Conservation (phyloP, 2,329 filamentous ascomycete genomes). For the Fonsecaea nubica region DNA sequence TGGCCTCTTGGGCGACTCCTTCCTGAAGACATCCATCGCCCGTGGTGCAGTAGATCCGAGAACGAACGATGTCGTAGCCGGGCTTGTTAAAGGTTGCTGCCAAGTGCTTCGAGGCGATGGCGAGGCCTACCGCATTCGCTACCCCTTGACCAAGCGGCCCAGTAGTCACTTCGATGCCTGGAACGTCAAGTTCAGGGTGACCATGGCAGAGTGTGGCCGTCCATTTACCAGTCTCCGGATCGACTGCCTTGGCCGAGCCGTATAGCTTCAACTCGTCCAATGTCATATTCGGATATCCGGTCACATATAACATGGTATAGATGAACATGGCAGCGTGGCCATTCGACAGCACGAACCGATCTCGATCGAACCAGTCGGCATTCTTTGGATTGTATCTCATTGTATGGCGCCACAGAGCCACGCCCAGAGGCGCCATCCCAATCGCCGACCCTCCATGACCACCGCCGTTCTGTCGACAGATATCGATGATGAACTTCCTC, state of each 20-base stretch:
- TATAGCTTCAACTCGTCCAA: conserved; percentile 47
- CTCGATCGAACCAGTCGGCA: conserved; percentile 65
- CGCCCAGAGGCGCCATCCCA: conserved; percentile 60
- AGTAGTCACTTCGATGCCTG: conserved; percentile 64
- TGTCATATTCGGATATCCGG: conserved; percentile 45
- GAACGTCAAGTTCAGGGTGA: conserved; percentile 58
- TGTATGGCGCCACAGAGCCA: conserved; percentile 51
- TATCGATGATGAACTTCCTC: conserved; percentile 21
- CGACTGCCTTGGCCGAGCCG: conserved; percentile 41
- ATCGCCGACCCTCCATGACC: conserved; percentile 22
- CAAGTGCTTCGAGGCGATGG: conserved; percentile 63
- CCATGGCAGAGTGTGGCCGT: conserved; percentile 54
- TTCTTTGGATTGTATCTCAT: conserved; percentile 54
- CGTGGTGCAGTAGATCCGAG: conserved; percentile 62
- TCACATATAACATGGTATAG: conserved; percentile 46
- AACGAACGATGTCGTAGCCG: conserved; percentile 54
- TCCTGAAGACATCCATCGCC: conserved; percentile 66
- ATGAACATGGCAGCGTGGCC: conserved; percentile 44
- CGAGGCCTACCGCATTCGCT: conserved; percentile 65
- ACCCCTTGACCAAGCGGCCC: conserved; percentile 64
- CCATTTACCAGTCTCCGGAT: conserved; percentile 20
- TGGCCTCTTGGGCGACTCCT: conserved; percentile 63
- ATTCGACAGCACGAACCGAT: conserved; percentile 69
- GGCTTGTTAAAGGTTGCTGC: conserved; percentile 60
- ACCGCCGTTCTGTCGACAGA: conserved; percentile 24